These are phyloP conservation scores for Prunus fruticosa DNA, from an alignment of 306 rosid species.

Conservation along the genomic window DNA sequence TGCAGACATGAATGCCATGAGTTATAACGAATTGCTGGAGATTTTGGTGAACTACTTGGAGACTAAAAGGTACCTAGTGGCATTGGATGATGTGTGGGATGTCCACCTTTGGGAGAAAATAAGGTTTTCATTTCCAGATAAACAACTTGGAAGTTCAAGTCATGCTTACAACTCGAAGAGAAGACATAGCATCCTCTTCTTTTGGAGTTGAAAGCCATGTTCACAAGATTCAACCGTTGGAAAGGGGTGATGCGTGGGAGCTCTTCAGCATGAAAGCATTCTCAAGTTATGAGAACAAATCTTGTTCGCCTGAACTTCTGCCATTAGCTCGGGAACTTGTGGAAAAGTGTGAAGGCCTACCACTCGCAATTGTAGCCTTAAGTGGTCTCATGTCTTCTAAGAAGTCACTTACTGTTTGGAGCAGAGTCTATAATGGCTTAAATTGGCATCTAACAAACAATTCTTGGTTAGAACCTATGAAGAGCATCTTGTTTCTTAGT, in stretches of 20 bases:
- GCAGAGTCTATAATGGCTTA: constrained; percentile 3
- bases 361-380: constrained; percentile 10
- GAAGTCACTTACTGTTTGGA: constrained; percentile 12
- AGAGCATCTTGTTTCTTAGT: constrained; percentile 21
- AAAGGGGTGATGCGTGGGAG: constrained; percentile 1
- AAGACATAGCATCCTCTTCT: neutral
- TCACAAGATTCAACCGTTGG: neutral
- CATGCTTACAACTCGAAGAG: too few relatives aligned
- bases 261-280: constrained; percentile 26
- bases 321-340: neutral
- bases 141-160: too few relatives aligned
- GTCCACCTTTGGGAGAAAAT: too few relatives aligned
- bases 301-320: neutral
- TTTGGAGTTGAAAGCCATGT: constrained; percentile 5
- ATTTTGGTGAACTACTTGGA: too few relatives aligned
- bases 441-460: constrained; percentile 15
- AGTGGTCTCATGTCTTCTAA: constrained; percentile 26
- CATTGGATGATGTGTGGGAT: too few relatives aligned
- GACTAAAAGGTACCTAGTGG: too few relatives aligned
- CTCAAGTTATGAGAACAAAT: neutral
- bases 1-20: too few relatives aligned
- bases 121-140: too few relatives aligned
- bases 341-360: constrained; percentile 24
- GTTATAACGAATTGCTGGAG: too few relatives aligned
- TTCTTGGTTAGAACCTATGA: neutral